A percentile compares a stretch with the other conserved stretches of the same genome.
phyloP scores from a whole-genome alignment of 495 filamentous ascomycete species.

The Mytilinidion resinicola region DNA sequence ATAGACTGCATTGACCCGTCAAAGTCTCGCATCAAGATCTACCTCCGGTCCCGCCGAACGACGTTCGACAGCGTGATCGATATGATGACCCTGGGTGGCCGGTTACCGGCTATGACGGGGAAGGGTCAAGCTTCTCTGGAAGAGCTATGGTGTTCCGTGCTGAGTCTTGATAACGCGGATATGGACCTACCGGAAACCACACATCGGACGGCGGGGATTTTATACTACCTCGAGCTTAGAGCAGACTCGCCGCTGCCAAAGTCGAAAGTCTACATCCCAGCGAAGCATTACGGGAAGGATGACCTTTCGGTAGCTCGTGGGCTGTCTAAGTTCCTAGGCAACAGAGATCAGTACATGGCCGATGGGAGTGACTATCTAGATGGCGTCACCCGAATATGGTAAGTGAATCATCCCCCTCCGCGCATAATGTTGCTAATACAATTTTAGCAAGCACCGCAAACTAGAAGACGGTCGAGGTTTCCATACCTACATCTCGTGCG shows the following conservation, averaged over 20 bases:
- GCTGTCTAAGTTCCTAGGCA: neutral
- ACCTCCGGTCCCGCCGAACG: conserved; percentile 31
- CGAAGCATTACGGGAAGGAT: conserved; percentile 31
- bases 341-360: neutral
- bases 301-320: conserved; percentile 14
- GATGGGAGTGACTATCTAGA: neutral
- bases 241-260: conserved; percentile 22
- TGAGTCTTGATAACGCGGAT: conserved; percentile 7
- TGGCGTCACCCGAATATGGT: neutral
- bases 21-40: conserved; percentile 37
- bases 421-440: neutral
- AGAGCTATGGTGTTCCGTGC: neutral
- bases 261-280: conserved; percentile 37
- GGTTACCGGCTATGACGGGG: conserved; percentile 11
- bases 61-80: conserved; percentile 30
- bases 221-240: conserved; percentile 37
- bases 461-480: conserved; percentile 8
- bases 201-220: conserved; percentile 38
- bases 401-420: neutral
- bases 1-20: conserved; percentile 32
- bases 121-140: conserved; percentile 11
- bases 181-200: conserved; percentile 8
- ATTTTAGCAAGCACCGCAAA: conserved; percentile 3
- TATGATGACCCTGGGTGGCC: conserved; percentile 32
- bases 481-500: conserved; percentile 10